Base-by-base conservation (phyloP, 2,329 filamentous ascomycete species). In the Neocatenulostroma microsporum region DNA sequence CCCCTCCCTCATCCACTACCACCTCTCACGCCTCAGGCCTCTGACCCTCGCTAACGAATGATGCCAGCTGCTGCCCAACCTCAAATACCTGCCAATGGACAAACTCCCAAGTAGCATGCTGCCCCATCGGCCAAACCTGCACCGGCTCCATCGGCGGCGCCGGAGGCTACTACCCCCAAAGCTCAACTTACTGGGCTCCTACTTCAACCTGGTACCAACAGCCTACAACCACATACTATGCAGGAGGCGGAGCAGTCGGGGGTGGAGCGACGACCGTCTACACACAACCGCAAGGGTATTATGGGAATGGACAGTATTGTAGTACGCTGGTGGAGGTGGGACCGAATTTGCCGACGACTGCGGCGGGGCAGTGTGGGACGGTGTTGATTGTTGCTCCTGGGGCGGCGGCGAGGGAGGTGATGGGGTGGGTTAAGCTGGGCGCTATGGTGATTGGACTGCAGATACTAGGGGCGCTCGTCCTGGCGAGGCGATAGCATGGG, bases 11-110 rank as follows among this genome's bases (percentile, higher is more conserved):
- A 17, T 34, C 12, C 14, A 17, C 25, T 27, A 13, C 20, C 37
- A 9, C 40, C 21, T 38, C 18, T 36, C 37, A 30, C 11, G 31
- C 18, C 19, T 20, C 30, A n/a, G n/a, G n/a, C n/a, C n/a, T n/a
- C n/a, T n/a, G n/a, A n/a, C n/a, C n/a, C n/a, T n/a, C n/a, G n/a
- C n/a, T n/a, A n/a, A n/a, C n/a, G n/a, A n/a, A n/a, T n/a, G n/a
- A n/a, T n/a, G n/a, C n/a, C n/a, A 60, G 57, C 45, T 61, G 58
- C 45, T 61, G 58, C 42, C 52, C 55, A 3, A 37, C 52, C 5
- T 39, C 45, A 30, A 55, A 56, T 37, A 43, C 42, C 39, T 60
- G 58, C 47, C 41, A 49, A 18, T 58, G 52, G 46, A 35, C 47
- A 12, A 53, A 57, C 37, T 45, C 46, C 21, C 40, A 50, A 21